Percentiles rank a stretch among this genome's conserved stretches.
These are phyloP conservation scores for Aureobasidium sp. DNA, from an alignment of 2,329 filamentous ascomycete species.

Conservation along the genomic window DNA sequence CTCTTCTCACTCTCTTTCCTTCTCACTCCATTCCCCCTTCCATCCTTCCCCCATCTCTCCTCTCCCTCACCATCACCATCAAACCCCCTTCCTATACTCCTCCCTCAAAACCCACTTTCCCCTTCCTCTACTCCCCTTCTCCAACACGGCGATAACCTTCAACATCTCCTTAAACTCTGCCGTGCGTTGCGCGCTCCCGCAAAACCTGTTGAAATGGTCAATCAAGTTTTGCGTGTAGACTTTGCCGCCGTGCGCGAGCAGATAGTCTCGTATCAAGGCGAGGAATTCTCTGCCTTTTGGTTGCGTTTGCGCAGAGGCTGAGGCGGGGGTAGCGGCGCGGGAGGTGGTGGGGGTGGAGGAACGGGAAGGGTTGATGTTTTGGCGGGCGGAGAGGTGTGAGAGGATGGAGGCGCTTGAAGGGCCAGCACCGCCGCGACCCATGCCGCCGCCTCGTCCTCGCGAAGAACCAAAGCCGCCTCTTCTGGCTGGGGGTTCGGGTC, in stretches of 20 bases:
- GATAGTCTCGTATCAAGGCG: conserved; percentile 62
- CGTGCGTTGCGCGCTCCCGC: conserved; percentile 57
- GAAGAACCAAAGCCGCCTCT: conserved; percentile 36
- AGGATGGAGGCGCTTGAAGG: conserved; percentile 34
- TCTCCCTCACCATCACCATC: neutral
- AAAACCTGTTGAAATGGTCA: conserved; percentile 80
- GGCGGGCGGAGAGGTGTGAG: conserved; percentile 35
- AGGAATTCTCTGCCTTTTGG: conserved; percentile 37
- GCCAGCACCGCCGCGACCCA: conserved; percentile 8
- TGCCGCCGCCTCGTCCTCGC: conserved; percentile 25
- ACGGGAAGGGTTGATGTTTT: conserved; percentile 35
- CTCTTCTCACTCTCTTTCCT: too few relatives aligned
- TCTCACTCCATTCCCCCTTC: too few relatives aligned
- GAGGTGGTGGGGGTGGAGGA: conserved; percentile 24
- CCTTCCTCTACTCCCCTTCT: conserved; percentile 42
- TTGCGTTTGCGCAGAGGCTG: conserved; percentile 16
- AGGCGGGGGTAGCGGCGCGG: conserved; percentile 20
- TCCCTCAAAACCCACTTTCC: conserved; percentile 53
- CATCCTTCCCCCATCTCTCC: neutral
- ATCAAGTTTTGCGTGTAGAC: conserved; percentile 79
- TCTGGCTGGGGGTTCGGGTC: conserved; percentile 48
- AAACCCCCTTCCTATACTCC: conserved; percentile 34
- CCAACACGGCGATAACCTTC: conserved; percentile 63
- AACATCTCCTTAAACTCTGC: conserved; percentile 77
- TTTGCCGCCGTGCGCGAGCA: conserved; percentile 65